Evolutionary conservation across 1,284 basidiomycete species (phyloP).

Genomic region (Cutaneotrichosporon sp.): DNA sequence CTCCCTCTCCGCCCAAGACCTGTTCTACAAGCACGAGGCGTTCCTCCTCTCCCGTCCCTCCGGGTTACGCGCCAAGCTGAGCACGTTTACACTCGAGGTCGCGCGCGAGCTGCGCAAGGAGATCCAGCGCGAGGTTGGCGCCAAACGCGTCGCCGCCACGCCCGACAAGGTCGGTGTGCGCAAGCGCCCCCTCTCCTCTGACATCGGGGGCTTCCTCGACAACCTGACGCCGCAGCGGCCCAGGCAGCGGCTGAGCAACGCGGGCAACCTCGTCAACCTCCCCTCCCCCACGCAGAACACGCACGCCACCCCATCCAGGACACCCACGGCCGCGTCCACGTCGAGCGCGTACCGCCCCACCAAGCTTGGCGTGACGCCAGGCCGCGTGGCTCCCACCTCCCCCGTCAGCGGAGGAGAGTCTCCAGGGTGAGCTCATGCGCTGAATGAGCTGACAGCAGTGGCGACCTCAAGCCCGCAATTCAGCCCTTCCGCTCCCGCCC

Average conservation of each 20-base stretch:
- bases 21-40: conserved; percentile 57
- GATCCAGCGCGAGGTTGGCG: conserved; percentile 49
- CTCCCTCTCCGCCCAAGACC: conserved; percentile 47
- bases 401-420: conserved; percentile 40
- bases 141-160: conserved; percentile 30
- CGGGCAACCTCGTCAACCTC: conserved; percentile 29
- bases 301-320: conserved; percentile 23
- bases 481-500: conserved; percentile 43
- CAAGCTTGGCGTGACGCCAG: conserved; percentile 26
- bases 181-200: conserved; percentile 26
- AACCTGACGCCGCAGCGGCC: conserved; percentile 41
- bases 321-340: conserved; percentile 20
- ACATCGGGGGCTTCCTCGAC: conserved; percentile 51
- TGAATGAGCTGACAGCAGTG: conserved; percentile 15
- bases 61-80: conserved; percentile 45
- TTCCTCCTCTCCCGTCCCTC: conserved; percentile 52
- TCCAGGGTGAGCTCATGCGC: conserved; percentile 19
- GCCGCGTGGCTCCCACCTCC: conserved; percentile 34
- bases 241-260: conserved; percentile 25
- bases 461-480: conserved; percentile 24
- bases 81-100: conserved; percentile 46
- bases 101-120: conserved; percentile 52
- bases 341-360: conserved; percentile 27
- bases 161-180: conserved; percentile 30
- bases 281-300: conserved; percentile 23